phyloP scores from a whole-genome alignment of 163 green algal genomes.

The Volvox carteri region DNA sequence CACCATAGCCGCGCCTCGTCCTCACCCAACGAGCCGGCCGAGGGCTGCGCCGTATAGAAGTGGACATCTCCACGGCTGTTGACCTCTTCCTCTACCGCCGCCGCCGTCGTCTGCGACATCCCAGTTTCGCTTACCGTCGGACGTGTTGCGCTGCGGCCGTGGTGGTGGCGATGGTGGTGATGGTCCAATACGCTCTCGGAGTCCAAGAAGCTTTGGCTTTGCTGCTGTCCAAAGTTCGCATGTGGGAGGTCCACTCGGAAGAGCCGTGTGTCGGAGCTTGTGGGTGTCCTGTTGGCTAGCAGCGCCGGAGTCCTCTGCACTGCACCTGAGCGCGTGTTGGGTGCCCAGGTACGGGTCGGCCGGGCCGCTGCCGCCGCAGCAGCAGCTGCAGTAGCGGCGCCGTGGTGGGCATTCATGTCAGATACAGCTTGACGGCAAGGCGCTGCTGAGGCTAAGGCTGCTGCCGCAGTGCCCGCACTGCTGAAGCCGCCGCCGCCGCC shows the following conservation, averaged over 20 bases:
- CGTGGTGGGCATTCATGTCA: not conserved
- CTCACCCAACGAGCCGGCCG: not conserved
- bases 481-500: not conserved
- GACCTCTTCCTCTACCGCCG: not conserved
- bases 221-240: not conserved
- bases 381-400: not conserved
- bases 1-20: conserved; percentile 38
- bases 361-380: not conserved
- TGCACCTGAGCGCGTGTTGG: not conserved
- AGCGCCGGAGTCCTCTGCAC: not conserved
- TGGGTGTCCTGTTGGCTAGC: not conserved
- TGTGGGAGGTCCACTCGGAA: not conserved
- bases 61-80: not conserved
- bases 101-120: no score
- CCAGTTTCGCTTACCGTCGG: no score
- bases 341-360: not conserved
- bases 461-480: not conserved
- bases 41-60: no score
- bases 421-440: not conserved
- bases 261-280: not conserved
- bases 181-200: not conserved
- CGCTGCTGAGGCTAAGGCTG: no score
- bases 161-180: not conserved
- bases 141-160: no score
- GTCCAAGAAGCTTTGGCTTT: not conserved